Percentiles rank a stretch among this genome's conserved stretches.
Conservation (phyloP, 257 asterid species). For the Primulina eburnea region DNA sequence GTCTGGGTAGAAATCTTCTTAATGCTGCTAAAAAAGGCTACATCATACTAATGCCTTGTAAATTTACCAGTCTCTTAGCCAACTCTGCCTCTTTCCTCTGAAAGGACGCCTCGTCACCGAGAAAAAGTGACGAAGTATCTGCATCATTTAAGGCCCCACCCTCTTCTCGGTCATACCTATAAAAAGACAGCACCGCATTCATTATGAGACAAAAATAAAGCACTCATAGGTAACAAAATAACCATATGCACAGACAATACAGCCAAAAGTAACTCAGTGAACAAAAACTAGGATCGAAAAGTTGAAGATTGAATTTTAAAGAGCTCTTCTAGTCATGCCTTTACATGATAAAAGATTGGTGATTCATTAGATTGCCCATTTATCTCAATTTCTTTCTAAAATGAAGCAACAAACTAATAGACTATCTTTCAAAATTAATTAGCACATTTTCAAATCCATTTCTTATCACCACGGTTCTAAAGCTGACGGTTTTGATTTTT, state of each 20-base stretch:
- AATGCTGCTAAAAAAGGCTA: slow-evolving; percentile 7
- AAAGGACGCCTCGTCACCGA: slow-evolving; percentile 90
- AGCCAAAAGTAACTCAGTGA: background rate
- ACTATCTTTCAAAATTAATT: too few relatives aligned
- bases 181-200: slow-evolving; percentile 21
- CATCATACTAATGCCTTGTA: slow-evolving; percentile 18
- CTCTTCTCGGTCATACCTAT: slow-evolving; percentile 96
- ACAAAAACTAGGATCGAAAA: background rate
- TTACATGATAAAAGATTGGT: too few relatives aligned
- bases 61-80: slow-evolving; percentile 77
- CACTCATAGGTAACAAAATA: background rate
- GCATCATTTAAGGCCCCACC: slow-evolving; percentile 64
- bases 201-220: slow-evolving; percentile 14
- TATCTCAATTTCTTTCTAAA: background rate
- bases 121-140: slow-evolving; percentile 65
- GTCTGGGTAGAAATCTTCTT: slow-evolving; percentile 3
- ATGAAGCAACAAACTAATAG: background rate
- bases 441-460: background rate
- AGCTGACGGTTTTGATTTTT: too few relatives aligned
- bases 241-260: background rate
- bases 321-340: background rate
- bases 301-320: slow-evolving; percentile 9
- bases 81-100: slow-evolving; percentile 88
- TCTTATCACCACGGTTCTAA: too few relatives aligned
- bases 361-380: background rate